These are phyloP conservation scores for Nematocida ironsii DNA, from an alignment of 371 early-diverging fungal species.

Conservation along the genomic window DNA sequence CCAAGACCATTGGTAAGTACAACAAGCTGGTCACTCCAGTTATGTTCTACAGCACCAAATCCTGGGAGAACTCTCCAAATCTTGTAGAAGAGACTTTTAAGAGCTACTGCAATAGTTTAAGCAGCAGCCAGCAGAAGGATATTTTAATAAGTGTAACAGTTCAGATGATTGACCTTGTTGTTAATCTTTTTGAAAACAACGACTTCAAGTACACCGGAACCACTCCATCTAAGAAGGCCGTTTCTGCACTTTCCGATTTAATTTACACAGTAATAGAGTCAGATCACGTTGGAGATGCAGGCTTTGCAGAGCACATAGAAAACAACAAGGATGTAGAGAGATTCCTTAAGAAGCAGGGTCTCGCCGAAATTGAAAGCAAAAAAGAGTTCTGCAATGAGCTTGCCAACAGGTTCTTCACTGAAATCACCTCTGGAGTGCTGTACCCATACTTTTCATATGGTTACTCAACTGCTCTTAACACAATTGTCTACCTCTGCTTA, in stretches of 20 bases:
- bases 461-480: slow-evolving; percentile 41
- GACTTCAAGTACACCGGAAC: slow-evolving; percentile 8
- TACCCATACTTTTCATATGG: slow-evolving; percentile 35
- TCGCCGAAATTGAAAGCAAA: not conserved
- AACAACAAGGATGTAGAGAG: slow-evolving; percentile 14
- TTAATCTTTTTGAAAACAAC: not conserved
- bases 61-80: not conserved
- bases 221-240: slow-evolving; percentile 5
- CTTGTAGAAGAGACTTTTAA: not conserved
- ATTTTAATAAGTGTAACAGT: not conserved
- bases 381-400: slow-evolving; percentile 3
- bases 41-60: slow-evolving; percentile 1
- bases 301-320: not conserved
- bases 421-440: not conserved
- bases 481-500: slow-evolving; percentile 38
- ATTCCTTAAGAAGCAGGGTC: slow-evolving; percentile 28
- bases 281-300: not conserved
- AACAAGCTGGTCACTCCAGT: not conserved
- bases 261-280: not conserved
- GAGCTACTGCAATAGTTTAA: not conserved
- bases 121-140: not conserved
- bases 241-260: slow-evolving; percentile 7
- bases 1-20: slow-evolving; percentile 1
- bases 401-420: slow-evolving; percentile 20
- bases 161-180: slow-evolving; percentile 3